Base-by-base conservation (phyloP, 2,329 filamentous ascomycete species). In the Cladosporium sp. region DNA sequence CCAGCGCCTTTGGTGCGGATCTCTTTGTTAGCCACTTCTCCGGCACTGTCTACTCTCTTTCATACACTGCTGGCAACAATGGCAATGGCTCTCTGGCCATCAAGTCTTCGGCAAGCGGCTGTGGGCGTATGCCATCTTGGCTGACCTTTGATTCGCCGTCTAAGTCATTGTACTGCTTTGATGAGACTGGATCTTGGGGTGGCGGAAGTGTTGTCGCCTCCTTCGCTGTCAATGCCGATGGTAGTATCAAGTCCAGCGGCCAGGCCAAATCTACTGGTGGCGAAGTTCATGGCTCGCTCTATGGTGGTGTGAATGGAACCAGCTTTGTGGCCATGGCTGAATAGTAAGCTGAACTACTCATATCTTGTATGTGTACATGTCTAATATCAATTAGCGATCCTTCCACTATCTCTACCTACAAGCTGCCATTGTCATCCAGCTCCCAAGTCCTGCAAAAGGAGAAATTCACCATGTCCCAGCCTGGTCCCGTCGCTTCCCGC, bases 401-500 rank as follows among this genome's bases (percentile, higher is more conserved):
- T n/a, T 72, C 69, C 3, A 67, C 69, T 19, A 22, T 73, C 22
- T 68, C 70, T 0, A 74, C 70, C 3, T 73, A 70, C 64, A 73
- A 72, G 61, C 64, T 74, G 28, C 72, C 72, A 1, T 62, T 74
- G 55, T 67, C 39, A 14, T 51, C 60, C 36, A 65, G 64, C 20
- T 65, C 65, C 15, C 64, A 67, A 51, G 64, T 69, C 7, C 63
- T 70, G 1, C 66, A 68, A 36, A 61, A 66, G 51, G 30, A 67
- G n/a, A 39, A 56, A 11, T 67, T 67, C 60, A 65, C 61, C n/a
- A 52, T 67, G 14, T 55, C 59, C 12, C 55, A 60, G 9, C 56
- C 62, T 2, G 68, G 67, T 17, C 63, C 67, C 5, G 61, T 61
- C 30, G 70, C 78, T 4, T 68, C 65, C 30, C 78, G 82, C n/a